Conservation (phyloP, 139 green algal genomes). For the Pleodorina starrii region DNA sequence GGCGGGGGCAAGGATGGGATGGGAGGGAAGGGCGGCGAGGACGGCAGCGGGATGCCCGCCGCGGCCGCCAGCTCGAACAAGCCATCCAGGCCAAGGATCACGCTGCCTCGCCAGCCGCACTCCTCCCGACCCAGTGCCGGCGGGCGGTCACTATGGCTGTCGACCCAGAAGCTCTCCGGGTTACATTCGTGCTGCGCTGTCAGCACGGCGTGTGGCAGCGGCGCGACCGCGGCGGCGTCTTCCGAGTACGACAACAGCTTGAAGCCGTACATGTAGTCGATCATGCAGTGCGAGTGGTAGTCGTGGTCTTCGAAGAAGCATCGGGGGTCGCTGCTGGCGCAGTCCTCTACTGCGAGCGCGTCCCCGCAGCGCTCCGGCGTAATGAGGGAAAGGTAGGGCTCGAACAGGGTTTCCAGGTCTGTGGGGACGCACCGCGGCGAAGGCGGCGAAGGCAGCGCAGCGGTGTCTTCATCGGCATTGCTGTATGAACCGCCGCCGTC, state of each 20-base stretch:
- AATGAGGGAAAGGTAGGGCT: neutral
- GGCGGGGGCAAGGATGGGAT: too few species aligned
- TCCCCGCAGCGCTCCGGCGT: neutral
- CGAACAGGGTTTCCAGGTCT: neutral
- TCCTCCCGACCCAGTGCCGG: neutral
- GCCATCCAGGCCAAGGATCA: neutral
- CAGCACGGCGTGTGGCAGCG: neutral
- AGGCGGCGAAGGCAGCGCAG: too few species aligned
- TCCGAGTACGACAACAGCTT: neutral
- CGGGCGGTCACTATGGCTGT: neutral
- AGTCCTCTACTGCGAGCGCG: neutral
- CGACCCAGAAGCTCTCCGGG: neutral
- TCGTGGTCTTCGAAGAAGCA: conserved; percentile 18
- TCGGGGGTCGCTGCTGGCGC: neutral
- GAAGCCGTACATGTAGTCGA: neutral
- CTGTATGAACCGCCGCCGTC: too few species aligned
- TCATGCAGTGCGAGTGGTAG: neutral
- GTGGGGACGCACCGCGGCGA: neutral
- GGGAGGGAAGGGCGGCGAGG: too few species aligned
- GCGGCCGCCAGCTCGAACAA: neutral
- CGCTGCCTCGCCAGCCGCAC: neutral
- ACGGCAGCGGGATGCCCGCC: neutral
- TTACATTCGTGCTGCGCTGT: neutral
- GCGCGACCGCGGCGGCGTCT: too few species aligned
- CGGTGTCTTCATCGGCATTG: too few species aligned